Percentiles rank a stretch among this genome's conserved stretches.
Conservation (phyloP, 768 basidiomycete genomes). For the Russula vinacea region DNA sequence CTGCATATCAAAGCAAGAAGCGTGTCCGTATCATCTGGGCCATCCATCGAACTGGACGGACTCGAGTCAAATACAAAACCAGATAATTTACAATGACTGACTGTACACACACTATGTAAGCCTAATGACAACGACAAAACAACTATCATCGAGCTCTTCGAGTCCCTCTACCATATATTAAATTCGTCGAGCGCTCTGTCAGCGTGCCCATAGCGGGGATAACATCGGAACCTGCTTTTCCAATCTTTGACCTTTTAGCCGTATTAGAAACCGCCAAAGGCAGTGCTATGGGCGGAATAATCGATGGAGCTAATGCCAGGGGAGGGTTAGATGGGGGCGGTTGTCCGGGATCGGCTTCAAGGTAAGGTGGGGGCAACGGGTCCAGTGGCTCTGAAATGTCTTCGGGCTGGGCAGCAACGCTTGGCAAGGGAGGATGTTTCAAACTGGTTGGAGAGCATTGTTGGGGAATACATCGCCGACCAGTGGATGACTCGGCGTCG, state of each 20-base stretch:
- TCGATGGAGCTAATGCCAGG: conserved; percentile 3
- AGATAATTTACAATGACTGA: conserved; percentile 3
- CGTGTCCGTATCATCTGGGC: conserved; percentile 27
- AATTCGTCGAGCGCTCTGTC: conserved; percentile 39
- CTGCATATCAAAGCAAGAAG: conserved; percentile 29
- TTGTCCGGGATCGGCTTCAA: conserved; percentile 12
- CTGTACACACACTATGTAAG: background rate
- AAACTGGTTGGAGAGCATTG: conserved; percentile 4
- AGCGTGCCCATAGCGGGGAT: conserved; percentile 33
- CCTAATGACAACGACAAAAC: background rate
- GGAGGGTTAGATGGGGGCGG: conserved; percentile 6
- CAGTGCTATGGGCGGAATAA: conserved; percentile 25
- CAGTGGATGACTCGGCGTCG: conserved; percentile 35
- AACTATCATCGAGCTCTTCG: conserved; percentile 22
- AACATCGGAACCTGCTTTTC: conserved; percentile 27
- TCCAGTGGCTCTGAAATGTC: conserved; percentile 11
- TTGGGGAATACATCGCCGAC: conserved; percentile 19
- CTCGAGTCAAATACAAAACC: background rate
- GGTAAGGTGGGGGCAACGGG: conserved; percentile 19
- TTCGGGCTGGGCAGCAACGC: background rate
- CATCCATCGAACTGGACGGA: conserved; percentile 1
- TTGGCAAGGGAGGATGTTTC: conserved; percentile 1
- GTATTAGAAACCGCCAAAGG: conserved; percentile 29
- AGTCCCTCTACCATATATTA: conserved; percentile 31
- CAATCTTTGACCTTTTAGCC: conserved; percentile 29